phyloP scores from a whole-genome alignment of 2,329 filamentous ascomycete species.

The Sclerotiophoma versabilis region DNA sequence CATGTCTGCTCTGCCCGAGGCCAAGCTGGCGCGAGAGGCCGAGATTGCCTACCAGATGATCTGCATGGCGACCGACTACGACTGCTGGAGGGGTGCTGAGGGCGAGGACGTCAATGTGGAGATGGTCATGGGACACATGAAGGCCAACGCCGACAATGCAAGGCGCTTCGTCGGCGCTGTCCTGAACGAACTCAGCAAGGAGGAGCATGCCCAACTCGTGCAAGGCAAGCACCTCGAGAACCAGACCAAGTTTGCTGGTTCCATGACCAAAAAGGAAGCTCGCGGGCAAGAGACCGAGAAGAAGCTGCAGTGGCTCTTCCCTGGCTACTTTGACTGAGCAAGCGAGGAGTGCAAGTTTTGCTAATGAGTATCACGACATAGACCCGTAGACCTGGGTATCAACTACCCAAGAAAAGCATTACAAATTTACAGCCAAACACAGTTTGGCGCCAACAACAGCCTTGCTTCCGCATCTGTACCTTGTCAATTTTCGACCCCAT shows the following conservation, averaged over 20 bases:
- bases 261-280: constrained; percentile 81
- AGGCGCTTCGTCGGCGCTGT: constrained; percentile 84
- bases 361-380: constrained; percentile 15
- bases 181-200: constrained; percentile 80
- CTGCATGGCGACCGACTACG: constrained; percentile 99
- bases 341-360: neutral
- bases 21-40: constrained; percentile 94
- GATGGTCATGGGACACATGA: constrained; percentile 98
- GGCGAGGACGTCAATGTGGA: constrained; percentile 84
- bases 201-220: constrained; percentile 78
- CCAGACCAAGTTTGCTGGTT: constrained; percentile 76
- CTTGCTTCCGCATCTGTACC: constrained; percentile 2
- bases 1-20: constrained; percentile 95
- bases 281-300: constrained; percentile 76
- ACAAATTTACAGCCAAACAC: constrained; percentile 1
- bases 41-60: constrained; percentile 98
- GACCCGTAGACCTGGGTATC: constrained; percentile 13
- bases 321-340: constrained; percentile 69
- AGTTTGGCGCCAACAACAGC: neutral
- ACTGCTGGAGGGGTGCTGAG: constrained; percentile 89
- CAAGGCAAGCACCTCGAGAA: constrained; percentile 82
- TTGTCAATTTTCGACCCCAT: constrained; percentile 9
- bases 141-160: constrained; percentile 88
- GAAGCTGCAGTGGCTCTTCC: constrained; percentile 87
- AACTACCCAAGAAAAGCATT: constrained; percentile 11